phyloP scores from a whole-genome alignment of 306 rosid species.

The Rosa rugosa region DNA sequence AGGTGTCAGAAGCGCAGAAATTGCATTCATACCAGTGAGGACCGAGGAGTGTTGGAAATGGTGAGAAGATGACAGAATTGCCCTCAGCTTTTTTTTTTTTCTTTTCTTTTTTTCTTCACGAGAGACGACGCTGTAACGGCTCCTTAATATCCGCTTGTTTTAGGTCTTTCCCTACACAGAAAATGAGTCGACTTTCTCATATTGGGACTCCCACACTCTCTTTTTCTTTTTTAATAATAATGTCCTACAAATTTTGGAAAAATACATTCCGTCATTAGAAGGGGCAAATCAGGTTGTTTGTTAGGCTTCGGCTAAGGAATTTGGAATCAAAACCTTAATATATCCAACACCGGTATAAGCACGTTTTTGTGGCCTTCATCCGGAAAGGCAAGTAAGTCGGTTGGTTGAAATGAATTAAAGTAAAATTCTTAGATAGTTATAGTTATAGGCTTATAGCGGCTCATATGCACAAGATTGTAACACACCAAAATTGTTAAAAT shows the following conservation, averaged over 20 bases:
- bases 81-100: slow-evolving; percentile 26
- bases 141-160: slow-evolving; percentile 42
- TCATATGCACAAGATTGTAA: too few species aligned
- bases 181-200: neutral
- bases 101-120: slow-evolving; percentile 9
- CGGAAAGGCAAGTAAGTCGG: neutral
- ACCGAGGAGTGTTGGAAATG: slow-evolving; percentile 17
- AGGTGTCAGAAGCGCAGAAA: neutral
- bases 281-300: too few species aligned
- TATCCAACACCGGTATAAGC: neutral
- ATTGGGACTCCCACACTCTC: neutral
- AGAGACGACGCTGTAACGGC: slow-evolving; percentile 41
- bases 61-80: slow-evolving; percentile 34
- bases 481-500: too few species aligned
- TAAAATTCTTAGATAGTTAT: too few species aligned
- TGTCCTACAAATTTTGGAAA: neutral
- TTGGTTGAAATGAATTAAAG: too few species aligned
- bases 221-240: neutral
- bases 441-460: neutral
- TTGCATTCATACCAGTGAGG: neutral
- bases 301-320: too few species aligned
- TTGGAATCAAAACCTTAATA: too few species aligned
- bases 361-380: too few species aligned
- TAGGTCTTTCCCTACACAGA: neutral
- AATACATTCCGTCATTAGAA: neutral